A percentile compares a stretch with the other conserved stretches of the same genome.
These are phyloP conservation scores for Scheffersomyces lignosus DNA, from an alignment of 805 yeast species.

Conservation along the genomic window DNA sequence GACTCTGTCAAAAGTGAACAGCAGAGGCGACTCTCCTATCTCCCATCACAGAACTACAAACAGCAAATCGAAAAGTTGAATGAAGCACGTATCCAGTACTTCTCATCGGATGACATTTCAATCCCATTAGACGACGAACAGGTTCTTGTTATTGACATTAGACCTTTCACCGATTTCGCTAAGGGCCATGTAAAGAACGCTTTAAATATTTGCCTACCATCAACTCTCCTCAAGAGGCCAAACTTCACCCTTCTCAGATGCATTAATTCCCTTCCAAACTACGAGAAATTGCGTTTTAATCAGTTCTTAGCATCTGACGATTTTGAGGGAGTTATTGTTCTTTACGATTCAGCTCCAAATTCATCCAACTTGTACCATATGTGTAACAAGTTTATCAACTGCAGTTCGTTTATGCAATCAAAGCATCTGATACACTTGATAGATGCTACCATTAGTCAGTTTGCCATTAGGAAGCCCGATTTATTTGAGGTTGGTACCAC, in stretches of 20 bases:
- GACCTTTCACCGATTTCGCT: constrained; percentile 77
- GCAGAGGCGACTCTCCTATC: constrained; percentile 19
- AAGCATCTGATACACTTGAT: constrained; percentile 42
- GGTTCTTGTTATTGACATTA: constrained; percentile 63
- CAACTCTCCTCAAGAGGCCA: constrained; percentile 78
- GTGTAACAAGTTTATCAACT: constrained; percentile 47
- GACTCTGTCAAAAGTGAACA: constrained; percentile 23
- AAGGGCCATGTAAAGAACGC: constrained; percentile 58
- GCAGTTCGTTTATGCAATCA: constrained; percentile 12
- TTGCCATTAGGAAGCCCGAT: constrained; percentile 21
- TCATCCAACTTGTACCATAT: constrained; percentile 46
- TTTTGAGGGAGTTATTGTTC: constrained; percentile 19
- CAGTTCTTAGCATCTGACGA: constrained; percentile 3
- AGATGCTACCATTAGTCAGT: constrained; percentile 40
- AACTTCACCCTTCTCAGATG: constrained; percentile 67
- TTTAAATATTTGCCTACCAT: constrained; percentile 80
- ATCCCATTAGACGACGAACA: constrained; percentile 3
- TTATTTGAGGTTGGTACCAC: constrained; percentile 20
- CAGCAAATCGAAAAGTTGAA: constrained; percentile 23
- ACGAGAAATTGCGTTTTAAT: constrained; percentile 47
- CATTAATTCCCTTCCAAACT: constrained; percentile 56
- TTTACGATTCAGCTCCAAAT: constrained; percentile 50
- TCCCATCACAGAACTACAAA: constrained; percentile 20
- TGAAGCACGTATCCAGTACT: constrained; percentile 15
- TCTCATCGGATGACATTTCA: constrained; percentile 10